Evolutionary conservation across 371 early-diverging fungal genomes (phyloP).

Genomic region (Mortierella sp.): DNA sequence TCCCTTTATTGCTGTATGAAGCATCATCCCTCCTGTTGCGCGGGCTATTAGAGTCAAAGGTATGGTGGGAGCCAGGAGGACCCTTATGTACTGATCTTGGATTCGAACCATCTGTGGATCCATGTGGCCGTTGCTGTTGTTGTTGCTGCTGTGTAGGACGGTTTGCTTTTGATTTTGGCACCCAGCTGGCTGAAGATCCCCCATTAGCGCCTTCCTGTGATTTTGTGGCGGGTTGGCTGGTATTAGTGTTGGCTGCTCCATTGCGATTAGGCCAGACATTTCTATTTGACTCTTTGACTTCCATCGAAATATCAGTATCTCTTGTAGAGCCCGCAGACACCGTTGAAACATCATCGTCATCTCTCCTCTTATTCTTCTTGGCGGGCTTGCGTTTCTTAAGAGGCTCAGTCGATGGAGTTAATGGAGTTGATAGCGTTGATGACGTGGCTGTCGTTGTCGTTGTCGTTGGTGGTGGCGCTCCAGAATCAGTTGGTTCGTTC

Average conservation of each 20-base stretch:
- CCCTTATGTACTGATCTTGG: background rate
- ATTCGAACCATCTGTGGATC: background rate
- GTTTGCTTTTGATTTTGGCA: background rate
- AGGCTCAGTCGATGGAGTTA: background rate
- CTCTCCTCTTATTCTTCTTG: constrained; percentile 22
- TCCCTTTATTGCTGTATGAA: background rate
- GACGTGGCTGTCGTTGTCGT: too few species aligned
- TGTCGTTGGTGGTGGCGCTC: too few species aligned
- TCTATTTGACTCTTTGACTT: background rate
- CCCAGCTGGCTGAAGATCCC: constrained; percentile 3
- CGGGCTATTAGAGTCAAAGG: background rate
- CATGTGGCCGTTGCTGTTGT: background rate
- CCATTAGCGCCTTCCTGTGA: background rate
- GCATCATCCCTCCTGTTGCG: constrained; percentile 4
- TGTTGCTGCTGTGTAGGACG: background rate
- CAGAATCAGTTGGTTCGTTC: background rate
- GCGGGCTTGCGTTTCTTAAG: constrained; percentile 24
- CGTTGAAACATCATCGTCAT: constrained; percentile 27
- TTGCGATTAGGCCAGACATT: background rate
- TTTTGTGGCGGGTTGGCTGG: background rate
- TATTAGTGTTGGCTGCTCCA: background rate
- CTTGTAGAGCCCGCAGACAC: constrained; percentile 14
- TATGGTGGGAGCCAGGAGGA: background rate
- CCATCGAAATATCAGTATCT: constrained; percentile 7
- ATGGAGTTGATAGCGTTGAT: background rate